Conservation (phyloP, 768 basidiomycete species). For the Xerocomellus chrysenteron region DNA sequence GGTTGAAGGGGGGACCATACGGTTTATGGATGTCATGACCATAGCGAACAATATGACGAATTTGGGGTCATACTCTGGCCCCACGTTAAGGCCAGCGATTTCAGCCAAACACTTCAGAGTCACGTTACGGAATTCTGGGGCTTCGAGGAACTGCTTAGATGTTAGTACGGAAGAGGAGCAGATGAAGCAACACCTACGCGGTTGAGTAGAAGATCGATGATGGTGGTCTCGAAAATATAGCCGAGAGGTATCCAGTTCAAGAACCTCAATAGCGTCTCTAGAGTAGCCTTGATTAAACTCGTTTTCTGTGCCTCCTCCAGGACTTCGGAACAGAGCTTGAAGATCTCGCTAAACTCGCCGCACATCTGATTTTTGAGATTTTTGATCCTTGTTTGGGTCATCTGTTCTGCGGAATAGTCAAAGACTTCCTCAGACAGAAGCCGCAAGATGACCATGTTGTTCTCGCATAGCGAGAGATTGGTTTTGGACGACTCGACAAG, state of each 20-base stretch:
- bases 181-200: conserved; percentile 57
- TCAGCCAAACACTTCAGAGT: conserved; percentile 96
- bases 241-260: conserved; percentile 99
- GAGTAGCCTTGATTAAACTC: conserved; percentile 88
- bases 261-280: conserved; percentile 94
- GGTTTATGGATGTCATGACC: conserved; percentile 97
- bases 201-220: conserved; percentile 90
- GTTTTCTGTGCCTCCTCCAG: conserved; percentile 96
- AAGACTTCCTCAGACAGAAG: conserved; percentile 99
- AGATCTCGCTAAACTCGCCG: conserved; percentile 95
- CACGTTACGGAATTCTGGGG: conserved; percentile 94
- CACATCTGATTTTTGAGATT: conserved; percentile 98
- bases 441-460: conserved; percentile 99
- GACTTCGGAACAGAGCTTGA: conserved; percentile 95
- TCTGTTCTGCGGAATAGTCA: conserved; percentile 96
- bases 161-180: conserved; percentile 12
- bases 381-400: conserved; percentile 98
- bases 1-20: conserved; percentile 94
- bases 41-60: conserved; percentile 97
- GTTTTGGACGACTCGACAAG: conserved; percentile 97
- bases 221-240: conserved; percentile 97
- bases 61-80: conserved; percentile 96
- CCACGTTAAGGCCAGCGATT: conserved; percentile 92
- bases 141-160: conserved; percentile 81
- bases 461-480: conserved; percentile 95